These are phyloP conservation scores for Dalbergia cochinchinensis DNA, from an alignment of 306 rosid species.

Conservation along the genomic window DNA sequence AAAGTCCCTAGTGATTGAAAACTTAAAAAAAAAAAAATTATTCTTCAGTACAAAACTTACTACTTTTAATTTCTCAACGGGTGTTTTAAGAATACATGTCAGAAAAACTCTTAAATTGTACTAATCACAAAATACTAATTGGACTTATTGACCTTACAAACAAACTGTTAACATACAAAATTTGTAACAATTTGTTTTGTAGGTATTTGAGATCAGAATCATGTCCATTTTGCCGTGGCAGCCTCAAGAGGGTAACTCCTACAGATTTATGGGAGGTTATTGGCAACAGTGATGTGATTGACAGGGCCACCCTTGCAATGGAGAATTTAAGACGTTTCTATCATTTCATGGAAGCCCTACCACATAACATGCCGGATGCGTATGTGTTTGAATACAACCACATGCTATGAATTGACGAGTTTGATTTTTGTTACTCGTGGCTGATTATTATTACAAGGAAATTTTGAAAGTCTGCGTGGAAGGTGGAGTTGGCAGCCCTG, in stretches of 20 bases:
- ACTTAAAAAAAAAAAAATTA: no score
- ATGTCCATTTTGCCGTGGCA: conserved; percentile 81
- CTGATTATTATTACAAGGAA: not conserved
- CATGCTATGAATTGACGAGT: conserved; percentile 59
- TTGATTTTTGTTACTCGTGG: not conserved
- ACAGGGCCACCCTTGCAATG: conserved; percentile 58
- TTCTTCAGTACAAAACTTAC: no score
- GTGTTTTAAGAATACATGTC: no score
- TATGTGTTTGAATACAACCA: conserved; percentile 57
- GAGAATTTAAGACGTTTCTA: conserved; percentile 69
- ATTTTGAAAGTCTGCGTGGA: not conserved
- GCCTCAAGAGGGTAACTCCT: conserved; percentile 59
- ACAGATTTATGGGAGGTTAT: conserved; percentile 76
- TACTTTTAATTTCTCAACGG: no score
- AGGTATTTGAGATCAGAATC: conserved; percentile 79
- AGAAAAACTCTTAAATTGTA: no score
- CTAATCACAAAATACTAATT: no score
- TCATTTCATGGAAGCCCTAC: conserved; percentile 64
- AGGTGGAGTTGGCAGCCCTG: not conserved
- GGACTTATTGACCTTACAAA: not conserved
- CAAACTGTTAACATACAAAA: not conserved
- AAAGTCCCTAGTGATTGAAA: no score
- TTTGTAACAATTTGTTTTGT: conserved; percentile 38
- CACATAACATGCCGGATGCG: conserved; percentile 54
- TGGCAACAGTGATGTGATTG: conserved; percentile 60